Evolutionary conservation across 805 yeast species (phyloP), one percentile per base, ranked within the genome.

Genomic region (Komagataella kurtzmanii): DNA sequence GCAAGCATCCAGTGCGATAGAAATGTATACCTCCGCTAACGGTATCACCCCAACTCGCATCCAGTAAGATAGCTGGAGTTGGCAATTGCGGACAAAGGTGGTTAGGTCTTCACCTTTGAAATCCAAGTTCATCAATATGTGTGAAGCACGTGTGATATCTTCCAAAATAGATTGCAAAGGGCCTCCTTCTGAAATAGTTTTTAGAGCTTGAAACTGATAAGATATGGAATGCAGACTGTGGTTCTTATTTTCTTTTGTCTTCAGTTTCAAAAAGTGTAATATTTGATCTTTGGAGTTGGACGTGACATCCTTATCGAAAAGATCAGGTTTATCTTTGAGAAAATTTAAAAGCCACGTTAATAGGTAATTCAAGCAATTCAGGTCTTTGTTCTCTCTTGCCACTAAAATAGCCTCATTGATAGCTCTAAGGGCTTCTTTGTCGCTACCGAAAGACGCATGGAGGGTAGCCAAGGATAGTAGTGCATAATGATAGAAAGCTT

Each of bases 331-430:
- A 53, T 78, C 77, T 54, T 79, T 79, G 59, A 87, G 72, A 57
- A 84, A 86, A 55, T 82, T 77, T 56, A 81, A 80, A 1, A 88
- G 69, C 89, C 93, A 85, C 7, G 88, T 74, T 49, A 88, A 68
- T 14, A 88, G 74, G 57, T 81, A 81, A 24, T 86, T 83, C 46
- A 88, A 71, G 23, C 95, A 86, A 12, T 74, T 71, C 52, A 78
- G 73, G 63, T 90, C 96, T 55, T 81, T 81, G 58, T 84, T 83
- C 59, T 89, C 96, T 57, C 97, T 70, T 0, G 97, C 97, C 2
- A 89, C 88, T 6, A 85, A 73, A 2, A 88, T 84, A 0, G 97
- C 93, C 62, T 89, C 97, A 55, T 85, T 88, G 7, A 88, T 85
- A 1, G 95, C 83, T 56, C 83, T 74, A 12, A 88, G 62, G 0